A percentile compares a stretch with the other conserved stretches of the same genome.
phyloP scores from a whole-genome alignment of 148 eudicot species.

The Nyssa sinensis region DNA sequence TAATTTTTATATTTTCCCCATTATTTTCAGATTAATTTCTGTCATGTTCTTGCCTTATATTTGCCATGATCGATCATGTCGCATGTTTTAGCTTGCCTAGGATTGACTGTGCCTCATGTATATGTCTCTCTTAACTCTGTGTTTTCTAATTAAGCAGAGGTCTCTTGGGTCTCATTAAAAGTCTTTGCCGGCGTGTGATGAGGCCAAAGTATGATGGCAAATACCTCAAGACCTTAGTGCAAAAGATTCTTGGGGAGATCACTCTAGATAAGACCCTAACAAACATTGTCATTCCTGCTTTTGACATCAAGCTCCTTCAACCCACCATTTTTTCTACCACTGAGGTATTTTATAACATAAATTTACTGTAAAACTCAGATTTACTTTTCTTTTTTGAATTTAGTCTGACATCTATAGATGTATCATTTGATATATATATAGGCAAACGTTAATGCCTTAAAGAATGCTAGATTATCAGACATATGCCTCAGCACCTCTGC shows the following conservation, averaged over 20 bases:
- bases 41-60: no score
- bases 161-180: no score
- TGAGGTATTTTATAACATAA: neutral
- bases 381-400: neutral
- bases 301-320: slow-evolving; percentile 7
- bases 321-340: slow-evolving; percentile 11
- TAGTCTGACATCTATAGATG: neutral
- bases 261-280: slow-evolving; percentile 2
- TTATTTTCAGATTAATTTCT: no score
- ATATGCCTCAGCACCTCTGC: slow-evolving; percentile 15
- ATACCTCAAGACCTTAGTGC: neutral
- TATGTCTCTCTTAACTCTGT: no score
- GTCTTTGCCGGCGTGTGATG: neutral
- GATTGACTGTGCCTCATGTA: no score
- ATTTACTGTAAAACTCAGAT: neutral
- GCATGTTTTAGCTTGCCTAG: no score
- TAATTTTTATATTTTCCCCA: no score
- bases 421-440: neutral
- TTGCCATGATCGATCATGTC: no score
- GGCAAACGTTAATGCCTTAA: neutral
- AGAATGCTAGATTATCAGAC: neutral
- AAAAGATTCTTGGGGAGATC: neutral
- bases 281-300: slow-evolving; percentile 11
- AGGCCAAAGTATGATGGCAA: slow-evolving; percentile 5
- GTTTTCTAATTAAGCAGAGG: neutral